These are phyloP conservation scores for Pichia sp. DNA, from an alignment of 1,139 yeast genomes.

Conservation along the genomic window DNA sequence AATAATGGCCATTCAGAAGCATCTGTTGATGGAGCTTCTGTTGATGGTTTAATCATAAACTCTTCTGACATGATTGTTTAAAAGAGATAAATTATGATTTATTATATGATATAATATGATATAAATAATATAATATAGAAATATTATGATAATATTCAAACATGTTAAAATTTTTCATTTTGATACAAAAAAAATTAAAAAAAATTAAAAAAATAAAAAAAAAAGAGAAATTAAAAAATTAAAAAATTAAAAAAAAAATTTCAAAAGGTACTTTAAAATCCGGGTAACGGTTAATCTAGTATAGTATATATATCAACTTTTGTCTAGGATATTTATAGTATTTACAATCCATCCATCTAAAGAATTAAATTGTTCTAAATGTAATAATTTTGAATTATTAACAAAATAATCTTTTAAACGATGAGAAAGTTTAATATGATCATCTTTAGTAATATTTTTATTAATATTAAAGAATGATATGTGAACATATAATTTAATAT, in stretches of 20 bases:
- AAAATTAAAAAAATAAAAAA: not conserved
- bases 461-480: not conserved
- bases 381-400: not conserved
- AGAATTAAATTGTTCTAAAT: too few relatives aligned
- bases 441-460: not conserved
- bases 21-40: constrained; percentile 70
- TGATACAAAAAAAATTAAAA: not conserved
- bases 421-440: not conserved
- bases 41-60: constrained; percentile 82
- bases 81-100: too few relatives aligned
- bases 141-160: too few relatives aligned
- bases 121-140: too few relatives aligned
- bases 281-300: too few relatives aligned
- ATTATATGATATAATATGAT: not conserved
- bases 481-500: not conserved
- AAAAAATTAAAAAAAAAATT: not conserved
- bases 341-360: not conserved
- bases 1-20: constrained; percentile 95
- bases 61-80: constrained; percentile 27
- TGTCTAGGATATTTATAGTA: not conserved
- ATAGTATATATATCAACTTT: not conserved
- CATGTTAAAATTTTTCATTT: constrained; percentile 5
- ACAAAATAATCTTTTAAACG: not conserved
- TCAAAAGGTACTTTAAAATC: not conserved
- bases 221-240: not conserved